Evolutionary conservation across 768 basidiomycete genomes (phyloP), one percentile per base, ranked within the genome.

Genomic region (Pisolithus marmoratus): DNA sequence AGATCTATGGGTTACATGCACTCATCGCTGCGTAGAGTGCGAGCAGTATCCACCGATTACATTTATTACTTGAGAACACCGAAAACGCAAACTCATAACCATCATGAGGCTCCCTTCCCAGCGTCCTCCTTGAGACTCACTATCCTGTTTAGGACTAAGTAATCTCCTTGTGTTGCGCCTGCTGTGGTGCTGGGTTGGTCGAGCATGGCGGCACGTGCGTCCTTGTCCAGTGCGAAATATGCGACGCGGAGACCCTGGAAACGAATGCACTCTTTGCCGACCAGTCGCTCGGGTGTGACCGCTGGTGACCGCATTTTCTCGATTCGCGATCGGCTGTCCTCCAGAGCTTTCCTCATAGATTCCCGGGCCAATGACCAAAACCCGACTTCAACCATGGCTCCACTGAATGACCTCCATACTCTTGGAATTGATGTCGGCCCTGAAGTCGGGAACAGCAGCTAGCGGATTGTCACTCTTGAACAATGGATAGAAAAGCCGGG

Each of bases 201-300:
- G 26, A 95, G 66, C 50, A 77, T 80, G 15, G 78, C 80, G 34
- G 94, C 61, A 34, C 78, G 75, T 36, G 93, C 74, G 61, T 97
- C 94, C 67, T 84, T 87, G 67, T 99, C 96, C 24, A 98, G 74
- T 19, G 90, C 81, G 63, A 99, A 98, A 73, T 97, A 99, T 3
- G 87, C 96, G 44, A 97, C 85, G 9, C 96, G 84, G 63, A 97
- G 76, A 8, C 94, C 96, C 71, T 99, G 96, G 84, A 99, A 98
- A 37, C 96, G 80, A 50, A 98, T 80, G 64, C 87, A 90, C 69
- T 98, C 96, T 67, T 87, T 87, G 24, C 89, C 95, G 42, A 90
- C 80, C 38, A 95, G 75, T 67, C 91, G 89, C 50, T 83, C 85
- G 4, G 66, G 63, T 6, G 84, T 89, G 20, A 85, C 84, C 46